Conservation (phyloP, 257 asterid species). For the Coffea canephora region DNA sequence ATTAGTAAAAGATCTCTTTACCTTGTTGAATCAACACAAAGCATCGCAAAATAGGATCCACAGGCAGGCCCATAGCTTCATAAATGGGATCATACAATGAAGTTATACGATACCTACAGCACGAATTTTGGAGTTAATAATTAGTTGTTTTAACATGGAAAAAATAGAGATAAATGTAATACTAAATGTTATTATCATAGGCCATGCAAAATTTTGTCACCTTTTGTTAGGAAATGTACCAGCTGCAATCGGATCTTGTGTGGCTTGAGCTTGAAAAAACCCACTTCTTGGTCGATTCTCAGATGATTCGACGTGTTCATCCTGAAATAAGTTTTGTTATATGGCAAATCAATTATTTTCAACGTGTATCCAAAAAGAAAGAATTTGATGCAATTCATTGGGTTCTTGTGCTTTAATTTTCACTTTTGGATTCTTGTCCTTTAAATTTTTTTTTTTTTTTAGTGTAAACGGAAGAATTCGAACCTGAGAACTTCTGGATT, state of each 20-base stretch:
- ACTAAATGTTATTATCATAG: too few relatives aligned
- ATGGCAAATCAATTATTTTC: background rate
- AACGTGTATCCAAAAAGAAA: background rate
- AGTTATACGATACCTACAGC: background rate
- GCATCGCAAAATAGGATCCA: background rate
- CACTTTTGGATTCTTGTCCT: too few relatives aligned
- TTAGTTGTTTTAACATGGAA: too few relatives aligned
- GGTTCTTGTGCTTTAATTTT: too few relatives aligned
- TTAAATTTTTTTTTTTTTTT: too few relatives aligned
- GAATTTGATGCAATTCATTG: too few relatives aligned
- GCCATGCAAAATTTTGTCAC: background rate
- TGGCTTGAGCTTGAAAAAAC: background rate
- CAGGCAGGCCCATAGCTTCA: background rate
- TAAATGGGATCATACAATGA: background rate
- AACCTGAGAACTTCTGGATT: too few relatives aligned
- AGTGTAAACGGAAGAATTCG: too few relatives aligned
- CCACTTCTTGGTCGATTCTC: background rate
- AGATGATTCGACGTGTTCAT: background rate
- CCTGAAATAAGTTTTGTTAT: background rate
- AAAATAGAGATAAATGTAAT: too few relatives aligned
- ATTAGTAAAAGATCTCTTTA: too few relatives aligned
- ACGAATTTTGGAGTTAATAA: too few relatives aligned
- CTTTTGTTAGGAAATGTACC: background rate
- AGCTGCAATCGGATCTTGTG: background rate
- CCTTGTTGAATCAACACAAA: background rate